phyloP scores from a whole-genome alignment of 305 asterid genomes.

The Ajuga reptans region DNA sequence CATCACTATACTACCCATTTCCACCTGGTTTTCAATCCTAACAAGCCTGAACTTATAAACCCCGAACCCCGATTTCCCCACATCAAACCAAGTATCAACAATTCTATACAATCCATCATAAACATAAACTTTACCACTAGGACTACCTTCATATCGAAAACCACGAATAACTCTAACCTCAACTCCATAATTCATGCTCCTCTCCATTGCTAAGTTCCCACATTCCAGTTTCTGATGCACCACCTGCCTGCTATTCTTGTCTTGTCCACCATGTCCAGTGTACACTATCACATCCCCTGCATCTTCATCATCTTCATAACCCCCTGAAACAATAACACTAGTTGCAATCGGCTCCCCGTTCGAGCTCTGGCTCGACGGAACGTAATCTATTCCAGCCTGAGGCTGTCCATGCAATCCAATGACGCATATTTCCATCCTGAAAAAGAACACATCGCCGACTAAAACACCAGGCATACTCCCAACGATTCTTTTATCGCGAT shows the following conservation, averaged over 20 bases:
- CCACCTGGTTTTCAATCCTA: constrained; percentile 63
- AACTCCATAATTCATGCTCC: constrained; percentile 77
- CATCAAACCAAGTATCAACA: constrained; percentile 67
- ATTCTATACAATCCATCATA: constrained; percentile 81
- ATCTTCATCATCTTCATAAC: constrained; percentile 87
- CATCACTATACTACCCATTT: constrained; percentile 68
- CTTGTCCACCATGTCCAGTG: constrained; percentile 97
- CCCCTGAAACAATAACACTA: constrained; percentile 81
- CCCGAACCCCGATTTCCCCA: constrained; percentile 83
- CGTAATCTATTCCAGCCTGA: constrained; percentile 89
- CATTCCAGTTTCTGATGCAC: constrained; percentile 69
- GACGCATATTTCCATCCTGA: constrained; percentile 76
- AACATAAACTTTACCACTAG: constrained; percentile 69
- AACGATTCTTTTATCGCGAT: constrained; percentile 73
- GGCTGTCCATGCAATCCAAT: constrained; percentile 84
- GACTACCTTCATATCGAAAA: constrained; percentile 59
- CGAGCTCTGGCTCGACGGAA: constrained; percentile 60
- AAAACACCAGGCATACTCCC: constrained; percentile 70
- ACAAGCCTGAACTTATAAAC: constrained; percentile 72
- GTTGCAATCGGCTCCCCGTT: constrained; percentile 93
- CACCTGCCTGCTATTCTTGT: constrained; percentile 48
- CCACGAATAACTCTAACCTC: constrained; percentile 95
- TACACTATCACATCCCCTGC: constrained; percentile 66
- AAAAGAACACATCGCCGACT: constrained; percentile 73
- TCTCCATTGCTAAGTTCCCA: constrained; percentile 82